A percentile compares a stretch with the other conserved stretches of the same genome.
Evolutionary conservation across 164 flowering plant genomes (phyloP).

Genomic region (Liriodendron chinense): DNA sequence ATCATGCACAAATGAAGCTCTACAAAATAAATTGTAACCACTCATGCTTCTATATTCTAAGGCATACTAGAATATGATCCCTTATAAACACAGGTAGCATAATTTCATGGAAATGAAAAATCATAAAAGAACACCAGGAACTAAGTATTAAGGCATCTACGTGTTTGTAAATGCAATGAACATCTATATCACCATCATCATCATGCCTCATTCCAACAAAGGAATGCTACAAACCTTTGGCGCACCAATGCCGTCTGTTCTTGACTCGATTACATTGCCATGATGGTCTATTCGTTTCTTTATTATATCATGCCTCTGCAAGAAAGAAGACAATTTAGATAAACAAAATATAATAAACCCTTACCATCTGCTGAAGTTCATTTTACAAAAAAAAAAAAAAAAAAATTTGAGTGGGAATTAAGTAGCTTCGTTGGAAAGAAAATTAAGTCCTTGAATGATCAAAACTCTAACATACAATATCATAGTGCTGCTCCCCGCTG

Average conservation of each 20-base stretch:
- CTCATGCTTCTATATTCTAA: background rate
- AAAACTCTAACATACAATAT: conserved; percentile 44
- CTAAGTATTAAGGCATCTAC: too few relatives aligned
- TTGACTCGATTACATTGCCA: conserved; percentile 67
- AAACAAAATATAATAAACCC: background rate
- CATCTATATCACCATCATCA: background rate
- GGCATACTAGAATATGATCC: background rate
- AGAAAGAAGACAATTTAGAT: conserved; percentile 1
- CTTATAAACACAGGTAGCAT: background rate
- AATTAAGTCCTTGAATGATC: background rate
- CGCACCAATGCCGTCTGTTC: conserved; percentile 70
- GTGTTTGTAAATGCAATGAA: background rate
- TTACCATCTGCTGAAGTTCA: background rate
- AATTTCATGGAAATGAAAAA: background rate
- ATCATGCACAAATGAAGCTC: background rate
- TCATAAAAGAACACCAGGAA: too few relatives aligned
- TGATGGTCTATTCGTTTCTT: conserved; percentile 69
- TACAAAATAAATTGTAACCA: background rate
- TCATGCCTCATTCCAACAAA: background rate
- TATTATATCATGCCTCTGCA: conserved; percentile 81
- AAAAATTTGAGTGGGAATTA: background rate
- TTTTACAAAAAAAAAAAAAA: background rate
- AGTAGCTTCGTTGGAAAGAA: background rate
- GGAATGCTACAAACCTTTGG: conserved; percentile 57
- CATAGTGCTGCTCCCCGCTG: conserved; percentile 80